Evolutionary conservation across 192 early-diverging fungal genomes (phyloP).

Genomic region (Umbelopsis ramanniana): DNA sequence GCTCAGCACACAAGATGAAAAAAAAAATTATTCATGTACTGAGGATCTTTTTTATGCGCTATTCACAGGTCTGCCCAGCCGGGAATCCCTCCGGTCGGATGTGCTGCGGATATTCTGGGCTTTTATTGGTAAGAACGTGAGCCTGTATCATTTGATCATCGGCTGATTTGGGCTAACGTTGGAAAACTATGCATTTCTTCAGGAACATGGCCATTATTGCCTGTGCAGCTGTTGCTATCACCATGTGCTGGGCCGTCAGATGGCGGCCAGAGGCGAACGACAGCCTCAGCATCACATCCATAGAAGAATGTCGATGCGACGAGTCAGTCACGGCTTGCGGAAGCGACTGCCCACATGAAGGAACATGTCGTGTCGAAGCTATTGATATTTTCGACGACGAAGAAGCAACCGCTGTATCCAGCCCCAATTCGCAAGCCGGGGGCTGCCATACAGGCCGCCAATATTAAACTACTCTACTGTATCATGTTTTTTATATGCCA

Average conservation of each 20-base stretch:
- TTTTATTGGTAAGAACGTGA: conserved; percentile 52
- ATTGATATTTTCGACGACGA: conserved; percentile 7
- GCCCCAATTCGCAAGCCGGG: not conserved
- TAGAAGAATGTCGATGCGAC: conserved; percentile 1
- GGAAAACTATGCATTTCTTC: not conserved
- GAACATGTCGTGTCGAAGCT: not conserved
- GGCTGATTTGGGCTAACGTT: too few species aligned
- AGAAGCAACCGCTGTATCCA: not conserved
- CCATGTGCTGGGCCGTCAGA: conserved; percentile 44
- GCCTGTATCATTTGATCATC: too few species aligned
- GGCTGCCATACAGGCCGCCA: not conserved
- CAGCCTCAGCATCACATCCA: conserved; percentile 4
- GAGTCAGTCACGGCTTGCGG: not conserved
- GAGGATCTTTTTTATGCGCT: not conserved
- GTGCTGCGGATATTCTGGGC: conserved; percentile 50
- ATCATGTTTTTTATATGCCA: not conserved
- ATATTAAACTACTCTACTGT: not conserved
- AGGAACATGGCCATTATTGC: conserved; percentile 60
- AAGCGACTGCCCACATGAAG: not conserved
- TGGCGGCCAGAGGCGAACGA: conserved; percentile 45
- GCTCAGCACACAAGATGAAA: too few species aligned
- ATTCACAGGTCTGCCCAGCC: conserved; percentile 45
- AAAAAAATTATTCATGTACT: too few species aligned
- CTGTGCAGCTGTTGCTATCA: conserved; percentile 44
- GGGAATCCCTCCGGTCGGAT: conserved; percentile 51